Conservation (phyloP, 805 yeast species). For the Clavispora carvajalis region DNA sequence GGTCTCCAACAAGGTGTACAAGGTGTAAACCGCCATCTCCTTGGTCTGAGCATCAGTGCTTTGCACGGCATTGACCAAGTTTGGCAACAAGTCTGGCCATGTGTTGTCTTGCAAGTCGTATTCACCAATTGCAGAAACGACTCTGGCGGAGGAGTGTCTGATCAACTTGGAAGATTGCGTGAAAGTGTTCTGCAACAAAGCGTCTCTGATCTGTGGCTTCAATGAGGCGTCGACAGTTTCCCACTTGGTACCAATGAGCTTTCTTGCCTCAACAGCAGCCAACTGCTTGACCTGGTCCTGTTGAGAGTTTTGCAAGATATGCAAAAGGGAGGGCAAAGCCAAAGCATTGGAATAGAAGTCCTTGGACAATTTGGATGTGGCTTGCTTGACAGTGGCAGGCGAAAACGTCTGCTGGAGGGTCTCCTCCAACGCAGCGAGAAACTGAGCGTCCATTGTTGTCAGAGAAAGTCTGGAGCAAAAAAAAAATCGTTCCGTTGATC, state of each 20-base stretch:
- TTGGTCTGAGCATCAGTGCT: constrained; percentile 48
- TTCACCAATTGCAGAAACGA: constrained; percentile 80
- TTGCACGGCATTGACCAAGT: constrained; percentile 57
- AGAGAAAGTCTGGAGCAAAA: constrained; percentile 1
- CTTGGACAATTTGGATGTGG: constrained; percentile 66
- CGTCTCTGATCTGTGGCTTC: constrained; percentile 58
- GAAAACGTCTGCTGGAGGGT: constrained; percentile 72
- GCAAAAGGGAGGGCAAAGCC: constrained; percentile 77
- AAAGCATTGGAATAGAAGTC: constrained; percentile 68
- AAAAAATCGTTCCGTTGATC: constrained; percentile 1
- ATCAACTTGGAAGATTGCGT: constrained; percentile 59
- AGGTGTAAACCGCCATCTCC: constrained; percentile 78
- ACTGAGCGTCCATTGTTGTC: constrained; percentile 61
- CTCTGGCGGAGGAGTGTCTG: constrained; percentile 86
- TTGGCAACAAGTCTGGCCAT: constrained; percentile 77
- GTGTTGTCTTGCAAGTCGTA: constrained; percentile 55
- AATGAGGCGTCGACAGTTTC: constrained; percentile 40
- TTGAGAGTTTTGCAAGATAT: constrained; percentile 65
- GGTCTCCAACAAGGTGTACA: constrained; percentile 73
- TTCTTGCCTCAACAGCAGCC: constrained; percentile 96
- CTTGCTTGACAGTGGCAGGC: constrained; percentile 81
- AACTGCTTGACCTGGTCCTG: constrained; percentile 77
- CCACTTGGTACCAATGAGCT: constrained; percentile 75
- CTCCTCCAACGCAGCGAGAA: constrained; percentile 65
- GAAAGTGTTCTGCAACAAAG: constrained; percentile 67